Base-by-base conservation (phyloP, 1,284 basidiomycete species). In the Neonothopanus nambi region DNA sequence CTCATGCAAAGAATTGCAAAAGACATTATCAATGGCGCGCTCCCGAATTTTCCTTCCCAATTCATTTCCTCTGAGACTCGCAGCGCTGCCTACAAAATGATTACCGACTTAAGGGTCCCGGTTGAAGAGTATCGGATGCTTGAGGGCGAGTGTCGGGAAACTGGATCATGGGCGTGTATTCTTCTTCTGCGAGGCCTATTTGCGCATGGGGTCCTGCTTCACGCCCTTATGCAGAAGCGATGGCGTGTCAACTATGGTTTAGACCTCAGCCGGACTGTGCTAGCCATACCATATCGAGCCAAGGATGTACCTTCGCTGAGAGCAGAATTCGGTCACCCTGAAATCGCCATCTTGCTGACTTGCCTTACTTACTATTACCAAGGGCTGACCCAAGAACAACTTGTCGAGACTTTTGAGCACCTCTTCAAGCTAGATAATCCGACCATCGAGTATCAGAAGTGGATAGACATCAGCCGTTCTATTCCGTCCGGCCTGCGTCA, bases 291-390 rank as follows among this genome's bases (percentile, higher is more conserved):
- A 1, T 82, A 79, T 56, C 66, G 74, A 23, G 80, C 80, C 0
- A 82, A 82, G 60, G 81, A 82, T 52, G 67, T 75, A 1, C 80
- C 80, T 0, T 67, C 77, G 15, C 54, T 67, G 33, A 67, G 73
- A 33, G 77, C 81, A 18, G 80, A 83, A 41, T 82, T 83, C 54
- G 80, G 78, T 1, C 80, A 82, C 61, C 80, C 80, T 0, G 26
- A 28, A 5, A 11, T 53, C 79, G 78, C 1, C 79, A 82, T 61
- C 80, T 80, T 0, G 11, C 11, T 82, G 28, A 82, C 81, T 0
- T 81, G 73, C 49, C 65, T 83, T 13, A 72, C 70, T 0, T 83
- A 82, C 53, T 82, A 82, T 45, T 80, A 81, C 40, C 64, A 67
- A 2, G 81, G 81, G 8, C 68, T 83, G 24, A 65, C 61, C 0